Conservation (phyloP, 495 filamentous ascomycete genomes). For the Neurospora tetraspora region DNA sequence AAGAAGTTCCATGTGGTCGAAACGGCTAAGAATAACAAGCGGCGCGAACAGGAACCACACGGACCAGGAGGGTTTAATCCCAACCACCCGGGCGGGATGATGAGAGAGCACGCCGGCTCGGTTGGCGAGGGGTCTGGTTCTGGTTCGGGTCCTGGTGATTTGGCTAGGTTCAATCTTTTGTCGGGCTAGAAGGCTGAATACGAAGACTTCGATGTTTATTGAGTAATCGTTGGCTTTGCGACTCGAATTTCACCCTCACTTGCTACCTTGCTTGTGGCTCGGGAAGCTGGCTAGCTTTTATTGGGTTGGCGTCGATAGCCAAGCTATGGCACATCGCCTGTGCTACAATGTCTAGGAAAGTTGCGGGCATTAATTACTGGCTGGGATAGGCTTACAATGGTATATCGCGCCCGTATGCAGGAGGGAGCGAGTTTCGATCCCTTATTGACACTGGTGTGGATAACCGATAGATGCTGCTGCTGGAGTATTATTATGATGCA, state of each 20-base stretch:
- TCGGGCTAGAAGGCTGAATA: not conserved
- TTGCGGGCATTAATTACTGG: not conserved
- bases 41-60: not conserved
- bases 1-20: conserved; percentile 61
- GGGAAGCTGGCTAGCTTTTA: not conserved
- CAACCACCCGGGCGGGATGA: not conserved
- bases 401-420: not conserved
- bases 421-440: not conserved
- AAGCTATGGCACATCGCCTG: not conserved
- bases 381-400: not conserved
- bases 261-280: not conserved
- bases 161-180: not conserved
- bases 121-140: not conserved
- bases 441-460: not conserved
- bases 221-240: not conserved
- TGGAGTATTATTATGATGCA: not conserved
- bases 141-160: not conserved
- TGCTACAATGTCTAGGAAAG: not conserved
- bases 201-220: not conserved
- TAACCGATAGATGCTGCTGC: not conserved
- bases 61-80: not conserved
- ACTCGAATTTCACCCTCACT: not conserved
- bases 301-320: not conserved
- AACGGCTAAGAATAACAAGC: conserved; percentile 15
- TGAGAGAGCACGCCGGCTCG: not conserved